These are phyloP conservation scores for Trichoderma erinaceum DNA, from an alignment of 495 filamentous ascomycete species.

Conservation along the genomic window DNA sequence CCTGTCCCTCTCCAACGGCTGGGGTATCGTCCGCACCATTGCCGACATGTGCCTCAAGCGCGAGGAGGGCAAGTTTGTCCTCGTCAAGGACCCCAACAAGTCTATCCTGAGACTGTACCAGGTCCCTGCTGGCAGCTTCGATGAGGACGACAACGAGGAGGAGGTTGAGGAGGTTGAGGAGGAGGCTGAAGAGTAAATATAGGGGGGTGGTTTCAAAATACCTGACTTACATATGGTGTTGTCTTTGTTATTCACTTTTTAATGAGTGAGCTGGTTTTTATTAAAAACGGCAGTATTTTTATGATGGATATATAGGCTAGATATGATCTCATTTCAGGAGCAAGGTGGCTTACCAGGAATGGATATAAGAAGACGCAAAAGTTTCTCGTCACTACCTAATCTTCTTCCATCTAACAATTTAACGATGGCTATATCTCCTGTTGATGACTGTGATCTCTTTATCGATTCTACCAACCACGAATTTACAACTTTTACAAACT, in stretches of 20 bases:
- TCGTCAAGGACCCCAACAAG: slow-evolving; percentile 92
- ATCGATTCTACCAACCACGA: no score
- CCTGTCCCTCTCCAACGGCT: slow-evolving; percentile 89
- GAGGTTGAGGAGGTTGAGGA: slow-evolving; percentile 24
- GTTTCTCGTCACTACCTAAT: neutral
- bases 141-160: slow-evolving; percentile 48
- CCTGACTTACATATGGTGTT: neutral
- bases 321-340: slow-evolving; percentile 12
- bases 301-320: slow-evolving; percentile 3
- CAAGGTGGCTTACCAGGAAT: neutral
- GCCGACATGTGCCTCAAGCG: slow-evolving; percentile 79
- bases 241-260: slow-evolving; percentile 1
- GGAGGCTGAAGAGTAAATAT: slow-evolving; percentile 15
- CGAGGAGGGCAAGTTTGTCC: slow-evolving; percentile 65
- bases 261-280: neutral
- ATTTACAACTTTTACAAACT: no score
- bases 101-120: slow-evolving; percentile 85
- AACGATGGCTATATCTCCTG: neutral
- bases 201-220: neutral
- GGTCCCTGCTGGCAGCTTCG: slow-evolving; percentile 80
- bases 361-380: neutral
- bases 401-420: neutral
- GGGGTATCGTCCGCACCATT: slow-evolving; percentile 97
- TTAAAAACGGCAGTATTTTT: neutral
- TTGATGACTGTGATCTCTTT: no score